These are phyloP conservation scores for Exophiala phaeomuriformis DNA, from an alignment of 2,329 filamentous ascomycete genomes.

Conservation along the genomic window DNA sequence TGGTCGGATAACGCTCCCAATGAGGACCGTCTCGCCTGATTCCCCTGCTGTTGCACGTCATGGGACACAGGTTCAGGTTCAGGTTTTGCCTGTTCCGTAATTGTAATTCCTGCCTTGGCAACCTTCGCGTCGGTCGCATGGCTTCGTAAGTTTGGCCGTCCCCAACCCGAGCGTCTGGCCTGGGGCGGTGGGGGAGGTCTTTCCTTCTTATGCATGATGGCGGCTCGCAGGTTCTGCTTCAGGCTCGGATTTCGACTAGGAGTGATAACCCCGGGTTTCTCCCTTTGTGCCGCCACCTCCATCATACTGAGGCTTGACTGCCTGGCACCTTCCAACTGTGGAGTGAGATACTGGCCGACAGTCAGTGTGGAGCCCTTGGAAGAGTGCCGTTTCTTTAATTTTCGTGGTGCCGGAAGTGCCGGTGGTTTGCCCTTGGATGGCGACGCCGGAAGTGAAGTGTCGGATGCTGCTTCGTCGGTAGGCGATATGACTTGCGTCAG, in stretches of 20 bases:
- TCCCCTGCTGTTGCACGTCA: constrained; percentile 8
- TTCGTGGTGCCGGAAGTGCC: constrained; percentile 43
- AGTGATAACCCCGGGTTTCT: constrained; percentile 75
- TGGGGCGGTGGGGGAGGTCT: constrained; percentile 27
- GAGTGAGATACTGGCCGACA: constrained; percentile 27
- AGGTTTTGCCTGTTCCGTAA: background rate
- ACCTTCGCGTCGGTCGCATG: constrained; percentile 15
- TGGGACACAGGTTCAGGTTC: background rate
- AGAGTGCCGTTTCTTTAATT: constrained; percentile 30
- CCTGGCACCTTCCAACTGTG: constrained; percentile 54
- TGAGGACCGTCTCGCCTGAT: background rate
- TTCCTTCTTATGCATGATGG: constrained; percentile 25
- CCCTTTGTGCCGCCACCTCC: constrained; percentile 70
- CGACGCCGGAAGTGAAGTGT: constrained; percentile 20
- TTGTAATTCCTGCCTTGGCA: constrained; percentile 4
- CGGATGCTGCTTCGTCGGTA: constrained; percentile 18
- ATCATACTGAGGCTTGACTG: constrained; percentile 67
- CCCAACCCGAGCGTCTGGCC: constrained; percentile 28
- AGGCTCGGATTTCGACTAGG: constrained; percentile 52
- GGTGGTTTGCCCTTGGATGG: constrained; percentile 28
- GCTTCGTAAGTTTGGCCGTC: constrained; percentile 11
- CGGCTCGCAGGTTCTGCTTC: constrained; percentile 24
- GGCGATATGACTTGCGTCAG: constrained; percentile 26
- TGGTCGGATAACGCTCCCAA: background rate
- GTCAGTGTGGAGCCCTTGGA: constrained; percentile 28